These are phyloP conservation scores for Edaphochlamys debaryana DNA, from an alignment of 139 green algal species.

Conservation along the genomic window DNA sequence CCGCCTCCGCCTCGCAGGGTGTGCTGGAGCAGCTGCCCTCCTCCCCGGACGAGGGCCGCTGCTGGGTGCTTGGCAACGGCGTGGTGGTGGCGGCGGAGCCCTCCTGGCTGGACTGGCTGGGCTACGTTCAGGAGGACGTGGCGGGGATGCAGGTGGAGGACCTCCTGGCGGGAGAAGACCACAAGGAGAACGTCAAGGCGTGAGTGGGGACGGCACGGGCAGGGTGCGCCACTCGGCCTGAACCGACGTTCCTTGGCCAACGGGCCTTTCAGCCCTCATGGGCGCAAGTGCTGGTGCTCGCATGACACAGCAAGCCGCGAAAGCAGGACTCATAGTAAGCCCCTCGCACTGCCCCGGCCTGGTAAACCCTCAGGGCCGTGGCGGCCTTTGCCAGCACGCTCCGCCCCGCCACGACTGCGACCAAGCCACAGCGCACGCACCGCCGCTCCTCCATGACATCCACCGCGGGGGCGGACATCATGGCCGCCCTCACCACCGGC, in stretches of 20 bases:
- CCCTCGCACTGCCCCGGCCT: neutral
- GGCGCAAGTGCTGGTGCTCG: neutral
- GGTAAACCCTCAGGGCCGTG: too few species aligned
- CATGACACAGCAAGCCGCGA: neutral
- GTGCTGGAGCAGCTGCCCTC: too few species aligned
- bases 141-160: neutral
- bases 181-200: neutral
- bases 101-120: constrained; percentile 1
- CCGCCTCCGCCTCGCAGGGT: too few species aligned
- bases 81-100: neutral
- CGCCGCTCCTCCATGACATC: neutral
- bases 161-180: neutral
- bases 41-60: neutral
- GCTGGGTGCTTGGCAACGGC: constrained; percentile 12
- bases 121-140: neutral
- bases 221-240: neutral
- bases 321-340: too few species aligned
- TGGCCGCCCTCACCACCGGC: too few species aligned
- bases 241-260: neutral
- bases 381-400: too few species aligned
- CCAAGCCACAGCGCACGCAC: too few species aligned
- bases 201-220: neutral
- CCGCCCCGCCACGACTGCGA: neutral
- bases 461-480: too few species aligned
- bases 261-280: neutral